These are phyloP conservation scores for Beauveria caledonica DNA, from an alignment of 2,329 filamentous ascomycete species.

Conservation along the genomic window DNA sequence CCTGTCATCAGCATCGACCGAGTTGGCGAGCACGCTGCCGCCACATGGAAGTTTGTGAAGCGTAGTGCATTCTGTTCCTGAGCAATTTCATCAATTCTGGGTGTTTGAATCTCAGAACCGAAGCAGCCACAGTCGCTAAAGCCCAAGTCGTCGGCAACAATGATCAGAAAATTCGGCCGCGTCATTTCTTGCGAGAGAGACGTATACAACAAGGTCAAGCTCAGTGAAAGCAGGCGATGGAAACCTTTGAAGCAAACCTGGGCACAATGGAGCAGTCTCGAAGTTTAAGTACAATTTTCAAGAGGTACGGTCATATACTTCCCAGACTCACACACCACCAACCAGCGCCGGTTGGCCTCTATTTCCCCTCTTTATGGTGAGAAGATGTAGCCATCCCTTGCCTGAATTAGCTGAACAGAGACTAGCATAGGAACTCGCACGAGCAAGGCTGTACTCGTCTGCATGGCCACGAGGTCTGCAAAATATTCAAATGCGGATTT, in stretches of 20 bases:
- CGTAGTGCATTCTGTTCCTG: slow-evolving; percentile 38
- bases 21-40: slow-evolving; percentile 56
- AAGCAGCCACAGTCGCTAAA: slow-evolving; percentile 24
- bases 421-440: slow-evolving; percentile 11
- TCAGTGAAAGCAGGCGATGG: not conserved
- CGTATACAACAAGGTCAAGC: not conserved
- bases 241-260: not conserved
- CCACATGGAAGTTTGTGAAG: slow-evolving; percentile 58
- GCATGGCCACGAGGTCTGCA: slow-evolving; percentile 5
- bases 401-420: not conserved
- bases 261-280: not conserved
- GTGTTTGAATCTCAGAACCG: slow-evolving; percentile 26
- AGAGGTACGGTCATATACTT: not conserved
- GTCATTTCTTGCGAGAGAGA: not conserved
- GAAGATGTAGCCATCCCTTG: not conserved
- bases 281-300: not conserved
- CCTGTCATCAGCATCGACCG: slow-evolving; percentile 57
- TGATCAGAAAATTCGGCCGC: slow-evolving; percentile 28
- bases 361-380: slow-evolving; percentile 2
- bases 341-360: not conserved
- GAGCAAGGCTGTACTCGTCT: not conserved
- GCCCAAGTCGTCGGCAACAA: slow-evolving; percentile 27
- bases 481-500: not conserved
- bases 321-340: not conserved
- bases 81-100: slow-evolving; percentile 26